These are phyloP conservation scores for Trichoderma brevicompactum DNA, from an alignment of 2,329 filamentous ascomycete species.

Conservation along the genomic window DNA sequence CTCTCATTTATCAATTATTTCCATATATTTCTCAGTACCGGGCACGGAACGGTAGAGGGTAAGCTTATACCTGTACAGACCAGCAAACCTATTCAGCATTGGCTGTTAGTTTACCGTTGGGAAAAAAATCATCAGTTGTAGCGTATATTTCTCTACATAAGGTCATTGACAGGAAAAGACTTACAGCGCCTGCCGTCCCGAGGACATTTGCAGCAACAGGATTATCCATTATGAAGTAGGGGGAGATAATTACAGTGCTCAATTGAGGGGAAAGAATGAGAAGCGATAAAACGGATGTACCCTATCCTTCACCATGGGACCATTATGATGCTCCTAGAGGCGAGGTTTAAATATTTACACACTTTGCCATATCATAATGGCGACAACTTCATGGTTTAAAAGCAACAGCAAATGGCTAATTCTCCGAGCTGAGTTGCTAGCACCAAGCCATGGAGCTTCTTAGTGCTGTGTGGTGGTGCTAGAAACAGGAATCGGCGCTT, in stretches of 20 bases:
- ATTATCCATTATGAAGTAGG: conserved; percentile 51
- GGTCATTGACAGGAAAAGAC: conserved; percentile 27
- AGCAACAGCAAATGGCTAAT: conserved; percentile 14
- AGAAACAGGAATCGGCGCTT: not conserved
- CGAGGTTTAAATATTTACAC: not conserved
- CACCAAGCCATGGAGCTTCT: too few species aligned
- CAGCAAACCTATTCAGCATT: conserved; percentile 55
- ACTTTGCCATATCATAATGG: not conserved
- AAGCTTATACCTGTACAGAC: conserved; percentile 60
- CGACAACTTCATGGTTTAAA: conserved; percentile 2
- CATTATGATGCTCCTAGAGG: too few species aligned
- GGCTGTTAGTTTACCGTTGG: not conserved
- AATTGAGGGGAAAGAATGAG: not conserved
- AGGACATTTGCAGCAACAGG: conserved; percentile 61
- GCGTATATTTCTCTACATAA: too few species aligned
- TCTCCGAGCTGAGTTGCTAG: not conserved
- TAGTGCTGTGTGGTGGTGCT: too few species aligned
- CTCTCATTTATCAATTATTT: not conserved
- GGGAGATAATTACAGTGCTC: not conserved
- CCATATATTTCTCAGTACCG: not conserved
- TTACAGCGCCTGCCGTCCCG: conserved; percentile 62
- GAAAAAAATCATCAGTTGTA: too few species aligned
- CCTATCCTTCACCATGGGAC: too few species aligned
- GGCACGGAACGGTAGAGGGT: not conserved
- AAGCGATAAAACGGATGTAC: too few species aligned